These are phyloP conservation scores for Umbellularia californica DNA, from an alignment of 164 flowering plant genomes.

Conservation along the genomic window DNA sequence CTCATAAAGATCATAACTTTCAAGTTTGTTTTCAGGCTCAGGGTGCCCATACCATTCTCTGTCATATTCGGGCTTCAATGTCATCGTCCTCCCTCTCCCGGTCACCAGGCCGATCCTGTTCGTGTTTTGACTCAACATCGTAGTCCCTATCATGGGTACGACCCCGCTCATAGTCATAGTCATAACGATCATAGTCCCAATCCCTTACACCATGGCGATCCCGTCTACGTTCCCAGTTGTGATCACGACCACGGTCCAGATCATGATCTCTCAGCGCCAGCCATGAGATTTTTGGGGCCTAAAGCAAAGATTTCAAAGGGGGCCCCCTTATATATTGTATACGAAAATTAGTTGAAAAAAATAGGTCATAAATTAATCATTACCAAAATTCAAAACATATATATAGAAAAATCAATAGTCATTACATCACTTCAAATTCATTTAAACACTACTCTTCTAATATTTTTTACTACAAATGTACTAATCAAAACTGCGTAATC, in stretches of 20 bases:
- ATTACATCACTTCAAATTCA: no score
- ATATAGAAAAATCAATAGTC: no score
- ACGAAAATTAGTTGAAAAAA: no score
- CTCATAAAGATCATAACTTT: slow-evolving; percentile 41
- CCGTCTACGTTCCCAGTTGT: slow-evolving; percentile 41
- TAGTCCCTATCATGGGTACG: slow-evolving; percentile 34
- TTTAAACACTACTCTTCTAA: no score
- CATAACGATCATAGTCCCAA: slow-evolving; percentile 22
- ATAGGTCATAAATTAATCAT: no score
- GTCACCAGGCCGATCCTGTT: slow-evolving; percentile 39
- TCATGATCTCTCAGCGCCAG: no score
- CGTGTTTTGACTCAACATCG: slow-evolving; percentile 43
- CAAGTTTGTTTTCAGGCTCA: slow-evolving; percentile 20
- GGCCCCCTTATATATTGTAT: no score
- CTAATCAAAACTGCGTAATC: no score
- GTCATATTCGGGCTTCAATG: slow-evolving; percentile 41
- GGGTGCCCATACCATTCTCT: slow-evolving; percentile 29
- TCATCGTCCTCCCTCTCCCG: slow-evolving; percentile 43
- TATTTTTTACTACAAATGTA: no score
- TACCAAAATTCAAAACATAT: no score
- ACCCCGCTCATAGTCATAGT: slow-evolving; percentile 24
- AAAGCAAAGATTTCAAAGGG: no score
- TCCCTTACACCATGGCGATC: slow-evolving; percentile 35
- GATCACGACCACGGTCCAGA: slow-evolving; percentile 38
- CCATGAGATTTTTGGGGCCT: no score